These are phyloP conservation scores for Ustilago trichophora DNA, from an alignment of 1,284 basidiomycete genomes.

Conservation along the genomic window DNA sequence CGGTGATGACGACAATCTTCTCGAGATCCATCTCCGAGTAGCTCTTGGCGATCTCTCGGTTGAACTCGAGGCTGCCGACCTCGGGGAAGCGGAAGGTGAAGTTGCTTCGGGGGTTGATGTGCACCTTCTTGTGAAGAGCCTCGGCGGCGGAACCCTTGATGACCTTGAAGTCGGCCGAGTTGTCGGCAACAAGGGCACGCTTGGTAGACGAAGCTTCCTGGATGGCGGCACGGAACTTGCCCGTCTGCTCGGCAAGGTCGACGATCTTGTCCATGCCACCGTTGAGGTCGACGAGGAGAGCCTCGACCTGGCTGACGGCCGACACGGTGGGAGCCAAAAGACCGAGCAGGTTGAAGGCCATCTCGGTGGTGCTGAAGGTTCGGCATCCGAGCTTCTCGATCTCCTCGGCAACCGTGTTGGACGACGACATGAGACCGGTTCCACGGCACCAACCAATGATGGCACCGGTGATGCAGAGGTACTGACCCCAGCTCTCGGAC, in stretches of 20 bases:
- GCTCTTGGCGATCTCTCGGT: slow-evolving; percentile 73
- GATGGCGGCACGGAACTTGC: slow-evolving; percentile 76
- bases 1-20: slow-evolving; percentile 93
- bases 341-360: slow-evolving; percentile 99
- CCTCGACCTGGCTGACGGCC: slow-evolving; percentile 99
- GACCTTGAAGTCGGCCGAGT: slow-evolving; percentile 91
- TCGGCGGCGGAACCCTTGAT: slow-evolving; percentile 91
- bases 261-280: slow-evolving; percentile 72
- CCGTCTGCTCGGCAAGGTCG: slow-evolving; percentile 57
- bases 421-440: slow-evolving; percentile 96
- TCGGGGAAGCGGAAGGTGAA: slow-evolving; percentile 93
- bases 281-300: slow-evolving; percentile 92
- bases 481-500: slow-evolving; percentile 94
- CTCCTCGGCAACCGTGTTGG: slow-evolving; percentile 92
- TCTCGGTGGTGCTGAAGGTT: slow-evolving; percentile 98
- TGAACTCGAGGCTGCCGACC: slow-evolving; percentile 72
- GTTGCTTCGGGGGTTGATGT: slow-evolving; percentile 94
- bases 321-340: slow-evolving; percentile 98
- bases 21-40: slow-evolving; percentile 79
- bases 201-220: slow-evolving; percentile 87
- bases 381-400: slow-evolving; percentile 92
- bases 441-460: slow-evolving; percentile 89
- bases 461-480: slow-evolving; percentile 94
- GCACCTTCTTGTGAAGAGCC: slow-evolving; percentile 88
- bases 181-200: slow-evolving; percentile 90